phyloP scores from a whole-genome alignment of 805 yeast species.

The Komagataella pastoris region DNA sequence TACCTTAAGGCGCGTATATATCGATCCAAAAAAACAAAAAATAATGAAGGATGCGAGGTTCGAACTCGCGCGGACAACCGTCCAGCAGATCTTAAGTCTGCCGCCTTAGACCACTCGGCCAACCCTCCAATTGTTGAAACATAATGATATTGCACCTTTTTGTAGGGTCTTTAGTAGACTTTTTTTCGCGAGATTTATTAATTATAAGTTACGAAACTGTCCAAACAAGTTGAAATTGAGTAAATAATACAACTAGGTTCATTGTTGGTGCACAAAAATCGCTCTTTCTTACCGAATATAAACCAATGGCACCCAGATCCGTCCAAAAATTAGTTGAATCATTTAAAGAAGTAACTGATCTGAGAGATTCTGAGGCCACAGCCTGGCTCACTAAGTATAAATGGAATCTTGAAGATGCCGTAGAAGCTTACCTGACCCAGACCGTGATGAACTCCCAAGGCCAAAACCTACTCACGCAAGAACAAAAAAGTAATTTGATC shows the following conservation, averaged over 20 bases:
- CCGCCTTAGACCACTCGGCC: constrained; percentile 4
- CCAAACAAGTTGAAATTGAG: neutral
- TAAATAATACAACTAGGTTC: neutral
- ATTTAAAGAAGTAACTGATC: constrained; percentile 28
- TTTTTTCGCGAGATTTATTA: neutral
- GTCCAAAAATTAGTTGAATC: constrained; percentile 6
- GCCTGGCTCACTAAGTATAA: constrained; percentile 14
- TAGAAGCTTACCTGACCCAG: constrained; percentile 15
- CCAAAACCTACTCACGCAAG: neutral
- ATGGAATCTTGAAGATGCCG: constrained; percentile 19
- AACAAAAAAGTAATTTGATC: constrained; percentile 10
- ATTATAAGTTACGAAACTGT: too few relatives aligned
- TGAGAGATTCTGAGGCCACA: constrained; percentile 20
- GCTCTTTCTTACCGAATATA: neutral
- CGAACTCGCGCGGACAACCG: constrained; percentile 4
- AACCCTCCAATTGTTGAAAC: constrained; percentile 1
- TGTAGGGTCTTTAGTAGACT: too few relatives aligned
- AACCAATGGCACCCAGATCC: neutral
- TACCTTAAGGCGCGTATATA: neutral
- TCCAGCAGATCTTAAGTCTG: constrained; percentile 4
- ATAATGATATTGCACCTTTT: neutral
- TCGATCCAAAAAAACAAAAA: neutral
- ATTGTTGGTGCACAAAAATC: neutral
- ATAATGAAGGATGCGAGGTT: constrained; percentile 3
- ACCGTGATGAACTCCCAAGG: neutral